These are phyloP conservation scores for Balansia obtecta DNA, from an alignment of 2,329 filamentous ascomycete species.

Conservation along the genomic window DNA sequence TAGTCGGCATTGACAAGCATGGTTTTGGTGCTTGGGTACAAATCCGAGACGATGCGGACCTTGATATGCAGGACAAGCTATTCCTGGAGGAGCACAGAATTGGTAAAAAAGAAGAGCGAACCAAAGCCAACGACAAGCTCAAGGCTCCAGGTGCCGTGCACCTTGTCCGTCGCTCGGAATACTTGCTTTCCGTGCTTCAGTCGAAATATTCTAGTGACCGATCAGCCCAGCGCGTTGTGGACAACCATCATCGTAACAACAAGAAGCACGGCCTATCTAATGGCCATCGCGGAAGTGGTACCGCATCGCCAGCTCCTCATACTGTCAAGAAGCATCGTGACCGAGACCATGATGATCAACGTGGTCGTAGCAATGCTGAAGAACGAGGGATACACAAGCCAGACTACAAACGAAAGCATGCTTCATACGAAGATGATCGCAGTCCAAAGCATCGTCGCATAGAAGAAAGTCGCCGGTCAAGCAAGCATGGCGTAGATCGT, in stretches of 20 bases:
- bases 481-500: conserved; percentile 24
- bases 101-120: conserved; percentile 89
- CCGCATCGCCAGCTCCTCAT: conserved; percentile 58
- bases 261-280: conserved; percentile 55
- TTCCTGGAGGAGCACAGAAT: conserved; percentile 97
- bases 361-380: conserved; percentile 36
- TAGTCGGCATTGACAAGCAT: conserved; percentile 83
- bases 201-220: conserved; percentile 69
- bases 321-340: conserved; percentile 31
- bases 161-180: conserved; percentile 86
- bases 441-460: conserved; percentile 30
- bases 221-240: conserved; percentile 64
- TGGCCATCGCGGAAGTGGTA: conserved; percentile 50
- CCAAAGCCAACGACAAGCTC: conserved; percentile 61
- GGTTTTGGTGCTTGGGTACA: conserved; percentile 93
- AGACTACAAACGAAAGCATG: conserved; percentile 50
- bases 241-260: conserved; percentile 91
- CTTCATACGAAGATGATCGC: conserved; percentile 30
- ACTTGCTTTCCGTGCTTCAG: conserved; percentile 86
- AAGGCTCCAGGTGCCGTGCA: conserved; percentile 97
- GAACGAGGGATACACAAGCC: conserved; percentile 38
- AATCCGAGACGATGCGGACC: conserved; percentile 81
- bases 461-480: conserved; percentile 27
- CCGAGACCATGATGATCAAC: conserved; percentile 37
- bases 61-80: conserved; percentile 80